Percentiles rank a stretch among this genome's conserved stretches.
phyloP scores from a whole-genome alignment of 2,329 filamentous ascomycete species.

The Herpomyces periplanetae region DNA sequence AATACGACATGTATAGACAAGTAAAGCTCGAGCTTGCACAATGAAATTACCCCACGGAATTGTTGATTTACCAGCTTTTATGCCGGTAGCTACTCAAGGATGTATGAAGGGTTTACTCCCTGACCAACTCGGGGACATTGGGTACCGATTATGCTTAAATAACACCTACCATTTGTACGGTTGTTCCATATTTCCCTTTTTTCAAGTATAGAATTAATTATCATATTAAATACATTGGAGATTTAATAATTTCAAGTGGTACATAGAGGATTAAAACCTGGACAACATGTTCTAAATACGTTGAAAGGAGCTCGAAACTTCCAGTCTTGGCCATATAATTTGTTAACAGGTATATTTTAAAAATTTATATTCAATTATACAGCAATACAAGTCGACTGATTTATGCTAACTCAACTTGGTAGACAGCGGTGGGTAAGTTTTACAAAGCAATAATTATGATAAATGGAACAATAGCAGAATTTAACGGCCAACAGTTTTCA shows the following conservation, averaged over 20 bases:
- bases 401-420: constrained; percentile 1
- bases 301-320: constrained; percentile 74
- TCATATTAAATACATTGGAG: no score
- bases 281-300: constrained; percentile 48
- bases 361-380: constrained; percentile 1
- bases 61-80: constrained; percentile 69
- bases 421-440: constrained; percentile 23
- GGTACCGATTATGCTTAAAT: constrained; percentile 67
- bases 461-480: constrained; percentile 4
- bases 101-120: constrained; percentile 80
- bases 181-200: neutral
- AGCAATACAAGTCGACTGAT: no score
- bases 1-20: no score
- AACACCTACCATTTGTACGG: constrained; percentile 67
- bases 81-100: constrained; percentile 90
- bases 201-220: constrained; percentile 1
- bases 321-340: constrained; percentile 79
- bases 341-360: constrained; percentile 25
- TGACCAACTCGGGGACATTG: constrained; percentile 54
- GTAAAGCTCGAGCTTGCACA: constrained; percentile 58
- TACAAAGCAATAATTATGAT: constrained; percentile 3
- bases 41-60: constrained; percentile 64
- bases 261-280: constrained; percentile 38
- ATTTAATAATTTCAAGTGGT: neutral
- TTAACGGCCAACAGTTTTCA: constrained; percentile 27